phyloP scores from a whole-genome alignment of 169 alveolate genomes.

The Cryptosporidium parvum region DNA sequence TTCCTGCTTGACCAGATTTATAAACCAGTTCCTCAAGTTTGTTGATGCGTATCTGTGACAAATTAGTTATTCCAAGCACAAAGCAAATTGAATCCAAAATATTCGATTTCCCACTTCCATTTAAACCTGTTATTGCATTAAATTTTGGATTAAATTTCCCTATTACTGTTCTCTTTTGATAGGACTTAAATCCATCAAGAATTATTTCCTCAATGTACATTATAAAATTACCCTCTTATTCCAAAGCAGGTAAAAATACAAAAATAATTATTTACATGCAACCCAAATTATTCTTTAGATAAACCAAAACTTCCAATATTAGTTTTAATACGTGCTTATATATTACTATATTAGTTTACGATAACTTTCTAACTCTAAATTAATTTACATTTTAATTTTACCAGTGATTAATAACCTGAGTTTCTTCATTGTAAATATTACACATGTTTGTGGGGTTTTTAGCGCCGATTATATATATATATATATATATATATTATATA shows the following conservation, averaged over 20 bases:
- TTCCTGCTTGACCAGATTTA: slow-evolving; percentile 98
- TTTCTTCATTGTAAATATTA: neutral
- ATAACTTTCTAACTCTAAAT: neutral
- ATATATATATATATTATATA: neutral
- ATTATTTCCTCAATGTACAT: slow-evolving; percentile 73
- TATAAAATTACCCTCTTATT: neutral
- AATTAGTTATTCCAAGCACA: slow-evolving; percentile 93
- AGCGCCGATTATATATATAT: neutral
- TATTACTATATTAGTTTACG: neutral
- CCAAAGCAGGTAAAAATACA: neutral
- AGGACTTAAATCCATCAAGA: slow-evolving; percentile 73
- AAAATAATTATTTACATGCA: neutral
- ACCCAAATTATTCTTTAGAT: neutral
- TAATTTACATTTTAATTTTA: slow-evolving; percentile 2
- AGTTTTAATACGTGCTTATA: neutral
- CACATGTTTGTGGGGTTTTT: slow-evolving; percentile 20
- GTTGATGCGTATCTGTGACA: slow-evolving; percentile 91
- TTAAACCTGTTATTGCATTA: slow-evolving; percentile 99
- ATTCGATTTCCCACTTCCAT: slow-evolving; percentile 99
- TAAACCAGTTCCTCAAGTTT: slow-evolving; percentile 96
- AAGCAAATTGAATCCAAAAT: slow-evolving; percentile 98
- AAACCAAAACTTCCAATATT: neutral
- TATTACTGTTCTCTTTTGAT: slow-evolving; percentile 85
- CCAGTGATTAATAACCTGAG: neutral
- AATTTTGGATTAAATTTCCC: slow-evolving; percentile 95